phyloP scores from a whole-genome alignment of 805 yeast species.

The Nakazawaea peltata region DNA sequence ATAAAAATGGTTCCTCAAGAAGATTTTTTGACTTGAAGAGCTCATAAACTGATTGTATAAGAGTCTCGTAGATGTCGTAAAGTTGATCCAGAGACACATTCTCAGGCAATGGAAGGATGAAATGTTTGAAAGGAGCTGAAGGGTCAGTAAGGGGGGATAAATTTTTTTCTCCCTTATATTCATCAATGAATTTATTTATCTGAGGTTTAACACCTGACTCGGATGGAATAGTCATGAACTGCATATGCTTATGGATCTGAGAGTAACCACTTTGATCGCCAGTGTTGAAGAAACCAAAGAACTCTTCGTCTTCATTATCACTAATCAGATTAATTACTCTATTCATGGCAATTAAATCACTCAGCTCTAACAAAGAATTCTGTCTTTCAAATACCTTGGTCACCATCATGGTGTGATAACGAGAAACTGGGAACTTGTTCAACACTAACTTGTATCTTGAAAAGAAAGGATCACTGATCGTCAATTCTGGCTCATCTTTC shows the following conservation, averaged over 20 bases:
- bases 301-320: constrained; percentile 25
- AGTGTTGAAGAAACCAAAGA: constrained; percentile 83
- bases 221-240: constrained; percentile 59
- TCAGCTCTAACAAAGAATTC: constrained; percentile 57
- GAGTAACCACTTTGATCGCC: constrained; percentile 93
- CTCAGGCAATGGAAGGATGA: constrained; percentile 53
- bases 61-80: constrained; percentile 59
- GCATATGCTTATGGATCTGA: constrained; percentile 89
- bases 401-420: constrained; percentile 71
- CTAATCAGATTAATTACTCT: constrained; percentile 46
- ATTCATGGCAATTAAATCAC: constrained; percentile 56
- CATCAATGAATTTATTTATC: not conserved
- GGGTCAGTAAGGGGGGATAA: constrained; percentile 48
- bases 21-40: constrained; percentile 18
- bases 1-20: constrained; percentile 39
- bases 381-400: constrained; percentile 73
- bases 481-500: constrained; percentile 69
- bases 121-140: constrained; percentile 76
- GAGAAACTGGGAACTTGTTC: constrained; percentile 81
- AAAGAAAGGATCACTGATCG: constrained; percentile 46
- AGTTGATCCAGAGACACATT: constrained; percentile 41
- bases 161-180: not conserved
- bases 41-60: constrained; percentile 64
- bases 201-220: constrained; percentile 36
- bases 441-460: constrained; percentile 55